These are phyloP conservation scores for Aureobasidium sp. DNA, from an alignment of 2,329 filamentous ascomycete genomes.

Conservation along the genomic window DNA sequence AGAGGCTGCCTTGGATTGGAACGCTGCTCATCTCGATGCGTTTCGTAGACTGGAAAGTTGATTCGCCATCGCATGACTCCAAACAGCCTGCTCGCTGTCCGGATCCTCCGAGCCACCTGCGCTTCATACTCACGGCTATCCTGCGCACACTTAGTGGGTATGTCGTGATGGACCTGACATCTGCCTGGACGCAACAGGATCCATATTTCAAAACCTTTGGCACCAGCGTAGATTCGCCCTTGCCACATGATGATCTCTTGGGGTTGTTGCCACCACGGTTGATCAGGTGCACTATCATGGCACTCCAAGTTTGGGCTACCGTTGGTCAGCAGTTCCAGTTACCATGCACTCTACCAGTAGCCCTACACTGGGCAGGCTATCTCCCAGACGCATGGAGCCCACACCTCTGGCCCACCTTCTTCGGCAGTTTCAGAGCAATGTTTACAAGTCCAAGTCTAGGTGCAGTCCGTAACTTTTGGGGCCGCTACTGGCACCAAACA, in stretches of 20 bases:
- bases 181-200: slow-evolving; percentile 20
- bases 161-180: slow-evolving; percentile 22
- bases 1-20: slow-evolving; percentile 22
- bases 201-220: slow-evolving; percentile 20
- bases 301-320: slow-evolving; percentile 22
- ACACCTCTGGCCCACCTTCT: slow-evolving; percentile 24
- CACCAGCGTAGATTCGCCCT: slow-evolving; percentile 16
- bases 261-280: slow-evolving; percentile 16
- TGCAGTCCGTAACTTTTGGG: slow-evolving; percentile 26
- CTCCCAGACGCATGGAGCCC: slow-evolving; percentile 21
- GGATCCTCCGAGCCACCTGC: slow-evolving; percentile 3
- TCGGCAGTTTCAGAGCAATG: slow-evolving; percentile 17
- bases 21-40: slow-evolving; percentile 21
- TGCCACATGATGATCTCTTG: slow-evolving; percentile 12
- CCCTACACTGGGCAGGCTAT: slow-evolving; percentile 18
- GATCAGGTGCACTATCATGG: slow-evolving; percentile 20
- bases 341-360: slow-evolving; percentile 19
- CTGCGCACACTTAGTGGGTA: slow-evolving; percentile 19
- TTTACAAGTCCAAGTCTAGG: slow-evolving; percentile 16
- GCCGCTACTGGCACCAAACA: slow-evolving; percentile 27
- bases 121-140: slow-evolving; percentile 18
- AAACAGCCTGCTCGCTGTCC: slow-evolving; percentile 19
- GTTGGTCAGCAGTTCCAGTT: slow-evolving; percentile 23
- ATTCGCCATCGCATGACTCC: slow-evolving; percentile 19
- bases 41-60: slow-evolving; percentile 24